phyloP scores from a whole-genome alignment of 116 monocot species.

The Papilionanthe hybrid region DNA sequence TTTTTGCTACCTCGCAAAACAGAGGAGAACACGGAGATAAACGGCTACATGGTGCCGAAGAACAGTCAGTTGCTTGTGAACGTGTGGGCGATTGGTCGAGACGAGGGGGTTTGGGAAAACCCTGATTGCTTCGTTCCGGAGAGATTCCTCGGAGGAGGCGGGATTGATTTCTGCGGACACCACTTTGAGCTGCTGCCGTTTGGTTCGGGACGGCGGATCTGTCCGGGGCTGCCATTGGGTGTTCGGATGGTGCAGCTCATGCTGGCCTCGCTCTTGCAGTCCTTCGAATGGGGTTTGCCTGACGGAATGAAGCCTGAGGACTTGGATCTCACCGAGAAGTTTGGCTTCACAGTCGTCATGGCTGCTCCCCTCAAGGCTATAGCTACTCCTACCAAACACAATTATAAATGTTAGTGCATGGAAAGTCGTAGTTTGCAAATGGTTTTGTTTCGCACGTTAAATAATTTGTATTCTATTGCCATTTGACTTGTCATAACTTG shows the following conservation, averaged over 20 bases:
- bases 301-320: not conserved
- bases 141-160: conserved; percentile 10
- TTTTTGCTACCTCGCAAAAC: conserved; percentile 24
- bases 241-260: conserved; percentile 18
- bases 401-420: too few species aligned
- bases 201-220: conserved; percentile 15
- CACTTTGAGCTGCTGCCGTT: conserved; percentile 23
- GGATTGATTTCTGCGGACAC: conserved; percentile 3
- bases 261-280: conserved; percentile 18
- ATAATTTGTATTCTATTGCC: too few species aligned
- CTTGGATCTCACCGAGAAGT: conserved; percentile 21
- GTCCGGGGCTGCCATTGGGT: conserved; percentile 26
- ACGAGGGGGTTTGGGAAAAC: conserved; percentile 8
- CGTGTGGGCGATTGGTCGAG: conserved; percentile 30
- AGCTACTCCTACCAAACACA: not conserved
- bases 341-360: conserved; percentile 3
- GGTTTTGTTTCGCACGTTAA: too few species aligned
- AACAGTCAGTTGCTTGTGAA: conserved; percentile 14
- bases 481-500: too few species aligned
- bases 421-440: too few species aligned
- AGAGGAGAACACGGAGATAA: not conserved
- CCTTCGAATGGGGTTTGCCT: conserved; percentile 24
- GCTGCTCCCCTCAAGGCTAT: conserved; percentile 15
- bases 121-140: conserved; percentile 29
- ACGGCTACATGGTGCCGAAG: conserved; percentile 9